phyloP scores from a whole-genome alignment of 345 rosid species.

The Mallotus nudiflorus region DNA sequence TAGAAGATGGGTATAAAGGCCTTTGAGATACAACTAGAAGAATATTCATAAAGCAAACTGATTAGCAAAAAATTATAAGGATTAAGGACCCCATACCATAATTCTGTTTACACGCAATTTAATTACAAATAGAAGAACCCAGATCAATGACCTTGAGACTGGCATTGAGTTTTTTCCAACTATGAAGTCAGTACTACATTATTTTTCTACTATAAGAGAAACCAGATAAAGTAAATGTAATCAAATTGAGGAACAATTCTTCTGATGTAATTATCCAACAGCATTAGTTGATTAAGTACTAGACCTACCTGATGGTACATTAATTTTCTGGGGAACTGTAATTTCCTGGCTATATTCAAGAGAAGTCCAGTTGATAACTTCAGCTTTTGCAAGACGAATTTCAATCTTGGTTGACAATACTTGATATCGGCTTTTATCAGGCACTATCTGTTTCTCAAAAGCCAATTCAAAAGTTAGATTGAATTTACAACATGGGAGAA shows the following conservation, averaged over 20 bases:
- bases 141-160: neutral
- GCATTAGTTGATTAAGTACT: too few relatives aligned
- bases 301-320: conserved; percentile 44
- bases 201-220: neutral
- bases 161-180: neutral
- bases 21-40: conserved; percentile 35
- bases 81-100: neutral
- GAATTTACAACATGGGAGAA: neutral
- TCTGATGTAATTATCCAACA: neutral
- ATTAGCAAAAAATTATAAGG: neutral
- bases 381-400: conserved; percentile 84
- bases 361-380: conserved; percentile 64
- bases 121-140: neutral
- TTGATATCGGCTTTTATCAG: conserved; percentile 59
- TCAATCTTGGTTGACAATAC: conserved; percentile 84
- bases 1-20: conserved; percentile 82
- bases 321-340: conserved; percentile 39
- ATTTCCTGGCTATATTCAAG: conserved; percentile 66
- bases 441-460: conserved; percentile 57
- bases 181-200: neutral
- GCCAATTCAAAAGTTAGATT: neutral
- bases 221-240: neutral
- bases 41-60: conserved; percentile 29
- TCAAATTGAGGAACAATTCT: neutral
- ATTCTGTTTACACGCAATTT: neutral